These are phyloP conservation scores for Boletus reticuloceps DNA, from an alignment of 768 basidiomycete species.

Conservation along the genomic window DNA sequence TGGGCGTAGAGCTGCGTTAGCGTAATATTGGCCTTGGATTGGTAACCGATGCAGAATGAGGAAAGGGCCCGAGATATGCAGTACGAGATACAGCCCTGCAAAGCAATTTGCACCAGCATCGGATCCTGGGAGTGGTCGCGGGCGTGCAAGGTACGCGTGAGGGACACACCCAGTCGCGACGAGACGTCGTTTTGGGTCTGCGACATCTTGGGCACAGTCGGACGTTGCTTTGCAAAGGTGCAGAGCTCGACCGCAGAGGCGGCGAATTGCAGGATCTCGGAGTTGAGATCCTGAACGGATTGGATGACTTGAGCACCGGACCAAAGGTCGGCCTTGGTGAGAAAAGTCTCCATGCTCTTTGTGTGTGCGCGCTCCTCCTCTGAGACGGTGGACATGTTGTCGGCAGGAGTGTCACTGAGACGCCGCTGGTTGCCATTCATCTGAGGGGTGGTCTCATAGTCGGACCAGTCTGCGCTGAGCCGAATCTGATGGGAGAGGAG, in stretches of 20 bases:
- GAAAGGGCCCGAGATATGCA: conserved; percentile 67
- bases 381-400: conserved; percentile 32
- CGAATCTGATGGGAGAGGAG: conserved; percentile 30
- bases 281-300: conserved; percentile 75
- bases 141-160: conserved; percentile 57
- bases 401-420: conserved; percentile 9
- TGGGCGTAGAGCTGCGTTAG: conserved; percentile 59
- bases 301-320: conserved; percentile 78
- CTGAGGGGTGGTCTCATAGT: conserved; percentile 20
- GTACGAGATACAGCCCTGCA: conserved; percentile 68
- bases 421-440: conserved; percentile 12
- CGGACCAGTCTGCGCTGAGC: conserved; percentile 34
- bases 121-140: conserved; percentile 75
- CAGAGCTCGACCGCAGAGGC: conserved; percentile 71
- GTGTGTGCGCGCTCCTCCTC: conserved; percentile 58
- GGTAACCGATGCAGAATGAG: conserved; percentile 72
- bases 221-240: conserved; percentile 45
- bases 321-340: conserved; percentile 72
- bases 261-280: conserved; percentile 78
- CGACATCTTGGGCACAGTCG: conserved; percentile 39
- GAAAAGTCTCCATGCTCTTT: conserved; percentile 61
- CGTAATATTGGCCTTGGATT: conserved; percentile 64
- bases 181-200: conserved; percentile 60
- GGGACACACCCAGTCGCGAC: conserved; percentile 58
- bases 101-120: conserved; percentile 69